Conservation (phyloP, 257 asterid genomes). For the Vinca minor region DNA sequence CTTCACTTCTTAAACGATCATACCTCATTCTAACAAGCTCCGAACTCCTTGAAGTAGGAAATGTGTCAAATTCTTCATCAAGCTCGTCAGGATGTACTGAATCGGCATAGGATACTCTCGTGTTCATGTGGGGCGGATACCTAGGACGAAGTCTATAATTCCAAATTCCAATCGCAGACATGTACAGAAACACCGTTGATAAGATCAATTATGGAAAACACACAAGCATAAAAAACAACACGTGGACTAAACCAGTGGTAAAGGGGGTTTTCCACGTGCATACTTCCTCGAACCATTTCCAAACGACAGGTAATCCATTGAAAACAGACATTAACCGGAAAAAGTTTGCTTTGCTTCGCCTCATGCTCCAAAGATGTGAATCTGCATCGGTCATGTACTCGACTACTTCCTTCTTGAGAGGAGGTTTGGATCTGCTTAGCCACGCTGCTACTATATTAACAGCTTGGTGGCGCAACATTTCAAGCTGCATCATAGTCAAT, state of each 20-base stretch:
- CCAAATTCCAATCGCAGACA: slow-evolving; percentile 75
- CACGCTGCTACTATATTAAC: slow-evolving; percentile 65
- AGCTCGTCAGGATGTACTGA: slow-evolving; percentile 67
- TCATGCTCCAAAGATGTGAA: slow-evolving; percentile 94
- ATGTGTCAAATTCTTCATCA: slow-evolving; percentile 79
- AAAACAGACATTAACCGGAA: slow-evolving; percentile 61
- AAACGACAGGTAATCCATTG: slow-evolving; percentile 38
- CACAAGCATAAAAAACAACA: slow-evolving; percentile 59
- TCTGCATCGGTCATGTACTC: slow-evolving; percentile 76
- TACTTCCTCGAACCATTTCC: slow-evolving; percentile 77
- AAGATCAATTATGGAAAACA: slow-evolving; percentile 66
- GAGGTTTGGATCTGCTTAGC: slow-evolving; percentile 81
- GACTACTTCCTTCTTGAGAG: slow-evolving; percentile 66
- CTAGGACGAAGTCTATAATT: slow-evolving; percentile 58
- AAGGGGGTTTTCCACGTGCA: slow-evolving; percentile 68
- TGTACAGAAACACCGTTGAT: slow-evolving; percentile 66
- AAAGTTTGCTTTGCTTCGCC: slow-evolving; percentile 86
- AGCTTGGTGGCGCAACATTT: slow-evolving; percentile 71
- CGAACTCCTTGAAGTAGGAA: slow-evolving; percentile 48
- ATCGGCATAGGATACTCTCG: slow-evolving; percentile 66
- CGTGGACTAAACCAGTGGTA: slow-evolving; percentile 67
- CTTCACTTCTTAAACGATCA: slow-evolving; percentile 68
- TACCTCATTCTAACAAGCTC: slow-evolving; percentile 69
- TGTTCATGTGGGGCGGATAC: slow-evolving; percentile 92
- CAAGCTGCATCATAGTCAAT: slow-evolving; percentile 50